Evolutionary conservation across 306 rosid species (phyloP).

Genomic region (Chamaecrista fasciculata): DNA sequence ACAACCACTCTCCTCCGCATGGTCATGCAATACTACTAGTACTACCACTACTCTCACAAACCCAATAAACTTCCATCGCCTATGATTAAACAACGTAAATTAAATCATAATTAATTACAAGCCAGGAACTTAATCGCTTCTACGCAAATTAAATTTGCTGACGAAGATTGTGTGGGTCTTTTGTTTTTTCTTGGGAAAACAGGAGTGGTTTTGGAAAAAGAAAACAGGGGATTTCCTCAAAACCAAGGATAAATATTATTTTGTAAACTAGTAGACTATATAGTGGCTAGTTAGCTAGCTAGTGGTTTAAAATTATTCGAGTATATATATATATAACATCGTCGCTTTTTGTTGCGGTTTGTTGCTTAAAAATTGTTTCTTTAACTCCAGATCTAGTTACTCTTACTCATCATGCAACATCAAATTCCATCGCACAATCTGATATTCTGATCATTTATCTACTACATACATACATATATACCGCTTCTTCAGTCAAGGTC

Average conservation of each 20-base stretch:
- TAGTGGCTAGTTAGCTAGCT: background rate
- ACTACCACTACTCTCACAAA: slow-evolving; percentile 23
- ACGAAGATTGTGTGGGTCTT: slow-evolving; percentile 37
- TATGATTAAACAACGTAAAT: slow-evolving; percentile 37
- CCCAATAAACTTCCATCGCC: slow-evolving; percentile 41
- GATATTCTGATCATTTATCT: background rate
- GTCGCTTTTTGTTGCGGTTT: slow-evolving; percentile 7
- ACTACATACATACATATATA: background rate
- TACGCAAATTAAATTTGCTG: slow-evolving; percentile 36
- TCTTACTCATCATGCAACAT: background rate
- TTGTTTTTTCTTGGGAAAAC: slow-evolving; percentile 25
- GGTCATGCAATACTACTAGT: slow-evolving; percentile 65
- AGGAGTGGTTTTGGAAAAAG: slow-evolving; percentile 48
- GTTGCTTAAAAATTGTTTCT: slow-evolving; percentile 21
- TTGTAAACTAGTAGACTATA: slow-evolving; percentile 41
- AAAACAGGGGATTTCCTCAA: slow-evolving; percentile 30
- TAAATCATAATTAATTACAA: slow-evolving; percentile 33
- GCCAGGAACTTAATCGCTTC: slow-evolving; percentile 28
- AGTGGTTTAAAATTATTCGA: slow-evolving; percentile 31
- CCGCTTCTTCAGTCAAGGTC: background rate
- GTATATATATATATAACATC: background rate
- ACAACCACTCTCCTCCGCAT: slow-evolving; percentile 48
- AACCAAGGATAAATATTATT: slow-evolving; percentile 28
- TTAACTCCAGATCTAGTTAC: slow-evolving; percentile 12
- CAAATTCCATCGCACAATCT: background rate